Conservation (phyloP, 345 rosid species). For the Noccaea caerulescens region DNA sequence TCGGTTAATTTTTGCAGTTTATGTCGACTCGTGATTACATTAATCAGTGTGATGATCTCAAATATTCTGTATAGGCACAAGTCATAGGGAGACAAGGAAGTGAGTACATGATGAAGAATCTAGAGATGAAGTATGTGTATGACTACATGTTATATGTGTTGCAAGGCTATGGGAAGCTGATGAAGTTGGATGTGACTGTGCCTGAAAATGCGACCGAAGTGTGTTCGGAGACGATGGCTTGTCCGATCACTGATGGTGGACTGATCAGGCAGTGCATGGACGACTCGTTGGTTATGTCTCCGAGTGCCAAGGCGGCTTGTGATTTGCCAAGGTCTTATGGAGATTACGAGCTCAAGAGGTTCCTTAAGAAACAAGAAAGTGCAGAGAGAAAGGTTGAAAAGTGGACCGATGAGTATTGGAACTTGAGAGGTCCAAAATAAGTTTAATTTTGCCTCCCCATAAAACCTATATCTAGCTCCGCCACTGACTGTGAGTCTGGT, state of each 20-base stretch:
- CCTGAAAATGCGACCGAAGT: slow-evolving; percentile 47
- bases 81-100: slow-evolving; percentile 57
- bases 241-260: slow-evolving; percentile 46
- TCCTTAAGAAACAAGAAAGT: slow-evolving; percentile 42
- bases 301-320: slow-evolving; percentile 52
- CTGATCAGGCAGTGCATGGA: slow-evolving; percentile 47
- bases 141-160: slow-evolving; percentile 66
- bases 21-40: not conserved
- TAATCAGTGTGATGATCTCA: not conserved
- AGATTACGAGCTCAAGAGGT: slow-evolving; percentile 31
- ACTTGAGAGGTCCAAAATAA: slow-evolving; percentile 32
- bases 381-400: slow-evolving; percentile 39
- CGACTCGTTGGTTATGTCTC: slow-evolving; percentile 58
- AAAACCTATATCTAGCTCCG: no score
- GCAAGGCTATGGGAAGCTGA: slow-evolving; percentile 51
- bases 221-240: slow-evolving; percentile 53
- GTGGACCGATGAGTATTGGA: slow-evolving; percentile 40
- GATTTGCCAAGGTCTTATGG: slow-evolving; percentile 51
- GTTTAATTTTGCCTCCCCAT: not conserved
- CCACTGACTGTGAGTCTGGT: not conserved
- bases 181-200: slow-evolving; percentile 55
- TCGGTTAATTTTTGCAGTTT: slow-evolving; percentile 2
- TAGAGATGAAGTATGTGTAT: slow-evolving; percentile 57
- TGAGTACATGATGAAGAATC: slow-evolving; percentile 47
- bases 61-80: slow-evolving; percentile 48